Evolutionary conservation across 2,329 filamentous ascomycete species (phyloP), one percentile per base, ranked within the genome.

Genomic region (Fusarium sp.): DNA sequence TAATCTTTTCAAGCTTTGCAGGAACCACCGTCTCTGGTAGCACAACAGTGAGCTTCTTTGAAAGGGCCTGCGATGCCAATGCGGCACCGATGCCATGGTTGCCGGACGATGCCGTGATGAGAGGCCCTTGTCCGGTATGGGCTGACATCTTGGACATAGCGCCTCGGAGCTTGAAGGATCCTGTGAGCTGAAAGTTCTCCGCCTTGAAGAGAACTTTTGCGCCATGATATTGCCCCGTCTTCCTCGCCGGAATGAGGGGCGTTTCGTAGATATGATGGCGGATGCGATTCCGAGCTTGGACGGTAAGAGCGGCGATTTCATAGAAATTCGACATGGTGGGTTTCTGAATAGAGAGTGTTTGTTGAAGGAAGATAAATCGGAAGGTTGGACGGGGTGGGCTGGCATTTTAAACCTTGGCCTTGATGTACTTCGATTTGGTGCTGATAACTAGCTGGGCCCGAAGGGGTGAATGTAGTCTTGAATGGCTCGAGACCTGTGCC

Each of bases 91-190:
- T 58, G 6, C 56, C 56, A 58, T 58, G 56, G 34, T 58, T 58
- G 6, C 56, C 56, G 3, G 56, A 58, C 6, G 56, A 58, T 14
- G 56, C 56, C 2, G 56, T 58, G 25, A 58, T 58, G 5, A 58
- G 18, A 2, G 57, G 71, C 13, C 50, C 56, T 13, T 32, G 34
- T 23, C 43, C 50, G 10, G 39, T 13, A 5, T 61, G 37, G 2
- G 67, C 70, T 11, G 77, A 77, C 35, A 79, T 71, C 35, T 78
- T 79, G 61, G 77, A 73, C 64, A 71, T 77, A 39, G 77, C 77
- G n/a, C 77, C 77, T 5, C 77, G 69, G 13, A 78, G 18, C 54
- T 79, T 79, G 70, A 79, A 78, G 11, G 77, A 79, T 20, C 76
- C 77, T 0, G 77, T 79, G 30, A 77, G 66, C 39, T 78, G 76